Conservation (phyloP, 345 rosid species). For the Linum usitatissimum region DNA sequence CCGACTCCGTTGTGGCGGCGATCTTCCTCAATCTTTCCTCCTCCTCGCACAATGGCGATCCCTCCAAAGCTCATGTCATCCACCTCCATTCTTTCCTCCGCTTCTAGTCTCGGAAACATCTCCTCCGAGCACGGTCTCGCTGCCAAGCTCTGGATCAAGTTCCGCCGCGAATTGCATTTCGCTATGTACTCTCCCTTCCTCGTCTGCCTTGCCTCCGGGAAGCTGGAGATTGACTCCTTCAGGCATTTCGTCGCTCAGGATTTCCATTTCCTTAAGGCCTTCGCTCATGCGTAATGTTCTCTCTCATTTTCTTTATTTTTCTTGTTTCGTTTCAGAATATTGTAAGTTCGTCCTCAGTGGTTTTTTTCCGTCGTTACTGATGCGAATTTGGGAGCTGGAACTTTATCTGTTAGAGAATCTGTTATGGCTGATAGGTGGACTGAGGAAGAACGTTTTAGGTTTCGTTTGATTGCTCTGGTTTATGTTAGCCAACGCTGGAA, state of each 20-base stretch:
- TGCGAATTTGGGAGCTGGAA: no score
- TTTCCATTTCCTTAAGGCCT: conserved; percentile 75
- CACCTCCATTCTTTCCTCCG: neutral
- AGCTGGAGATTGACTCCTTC: conserved; percentile 59
- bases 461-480: no score
- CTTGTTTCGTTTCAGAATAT: neutral
- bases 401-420: no score
- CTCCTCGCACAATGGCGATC: conserved; percentile 16
- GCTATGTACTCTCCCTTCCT: conserved; percentile 70
- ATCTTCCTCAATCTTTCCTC: conserved; percentile 4
- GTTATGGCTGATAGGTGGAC: no score
- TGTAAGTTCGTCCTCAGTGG: neutral
- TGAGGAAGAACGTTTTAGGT: no score
- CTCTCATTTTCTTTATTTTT: neutral
- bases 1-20: neutral
- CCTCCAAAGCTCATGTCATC: conserved; percentile 13
- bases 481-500: no score
- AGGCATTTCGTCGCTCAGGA: conserved; percentile 76
- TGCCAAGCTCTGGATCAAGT: conserved; percentile 65
- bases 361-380: neutral
- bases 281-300: conserved; percentile 70
- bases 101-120: neutral
- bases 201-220: conserved; percentile 66
- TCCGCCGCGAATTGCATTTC: conserved; percentile 44
- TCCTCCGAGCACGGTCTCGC: conserved; percentile 44